These are phyloP conservation scores for Talaromyces sp. DNA, from an alignment of 2,329 filamentous ascomycete genomes.

Conservation along the genomic window DNA sequence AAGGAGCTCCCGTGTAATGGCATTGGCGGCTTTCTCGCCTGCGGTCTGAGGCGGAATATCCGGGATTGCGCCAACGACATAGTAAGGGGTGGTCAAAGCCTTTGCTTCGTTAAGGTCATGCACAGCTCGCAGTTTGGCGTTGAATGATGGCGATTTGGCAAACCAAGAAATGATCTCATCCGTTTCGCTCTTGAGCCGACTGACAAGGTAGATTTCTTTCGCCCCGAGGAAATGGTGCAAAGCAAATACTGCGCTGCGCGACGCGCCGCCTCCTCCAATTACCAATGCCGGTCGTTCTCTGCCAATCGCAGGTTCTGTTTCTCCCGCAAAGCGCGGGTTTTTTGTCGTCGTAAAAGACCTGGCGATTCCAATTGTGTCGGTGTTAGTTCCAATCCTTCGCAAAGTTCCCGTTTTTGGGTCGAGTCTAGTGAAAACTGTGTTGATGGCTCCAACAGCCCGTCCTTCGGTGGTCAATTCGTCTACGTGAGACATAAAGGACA, in stretches of 20 bases:
- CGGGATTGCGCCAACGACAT: conserved; percentile 18
- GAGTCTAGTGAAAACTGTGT: conserved; percentile 37
- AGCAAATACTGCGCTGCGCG: conserved; percentile 17
- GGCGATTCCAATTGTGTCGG: conserved; percentile 67
- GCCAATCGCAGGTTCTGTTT: not conserved
- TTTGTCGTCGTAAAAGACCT: conserved; percentile 33
- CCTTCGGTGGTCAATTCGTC: conserved; percentile 62
- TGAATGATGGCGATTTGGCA: not conserved
- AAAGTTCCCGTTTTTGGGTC: conserved; percentile 25
- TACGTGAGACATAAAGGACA: conserved; percentile 63
- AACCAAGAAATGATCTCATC: conserved; percentile 15
- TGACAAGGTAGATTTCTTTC: conserved; percentile 17
- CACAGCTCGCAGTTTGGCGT: conserved; percentile 12
- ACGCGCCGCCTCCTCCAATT: conserved; percentile 17
- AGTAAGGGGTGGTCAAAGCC: conserved; percentile 9
- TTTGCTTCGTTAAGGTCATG: conserved; percentile 8
- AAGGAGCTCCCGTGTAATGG: conserved; percentile 5
- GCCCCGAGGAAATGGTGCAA: conserved; percentile 16
- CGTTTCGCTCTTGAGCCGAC: conserved; percentile 16
- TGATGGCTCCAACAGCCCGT: conserved; percentile 14
- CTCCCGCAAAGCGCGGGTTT: not conserved
- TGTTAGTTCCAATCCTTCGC: conserved; percentile 65
- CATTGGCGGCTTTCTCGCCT: conserved; percentile 11
- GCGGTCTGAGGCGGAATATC: conserved; percentile 13
- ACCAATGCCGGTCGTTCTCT: conserved; percentile 13